Evolutionary conservation across 129 eudicot species (phyloP).

Genomic region (carrot (Daucus carota)): DH1_v3.0 NC_030381.2:21930501-21931000

Average conservation of each 20-base stretch:
- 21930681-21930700: conserved; percentile 77
- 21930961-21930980: conserved; percentile 87
- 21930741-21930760: conserved; percentile 80
- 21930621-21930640: conserved; percentile 84
- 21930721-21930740: conserved; percentile 83
- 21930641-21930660: conserved; percentile 98
- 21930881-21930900: conserved; percentile 91
- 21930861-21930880: conserved; percentile 96
- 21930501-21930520: conserved; percentile 56
- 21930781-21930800: conserved; percentile 86
- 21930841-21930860: conserved; percentile 92
- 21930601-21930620: conserved; percentile 87
- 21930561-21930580: conserved; percentile 91
- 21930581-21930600: conserved; percentile 81
- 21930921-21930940: conserved; percentile 89
- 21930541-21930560: conserved; percentile 56
- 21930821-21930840: conserved; percentile 96
- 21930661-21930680: conserved; percentile 86
- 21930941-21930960: conserved; percentile 83
- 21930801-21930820: conserved; percentile 88
- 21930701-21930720: conserved; percentile 87
- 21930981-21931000: conserved; percentile 80
- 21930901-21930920: conserved; percentile 94
- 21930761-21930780: conserved; percentile 92
- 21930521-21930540: conserved; percentile 63